phyloP scores from a whole-genome alignment of 1,284 basidiomycete species.

The Puccinia horiana region DNA sequence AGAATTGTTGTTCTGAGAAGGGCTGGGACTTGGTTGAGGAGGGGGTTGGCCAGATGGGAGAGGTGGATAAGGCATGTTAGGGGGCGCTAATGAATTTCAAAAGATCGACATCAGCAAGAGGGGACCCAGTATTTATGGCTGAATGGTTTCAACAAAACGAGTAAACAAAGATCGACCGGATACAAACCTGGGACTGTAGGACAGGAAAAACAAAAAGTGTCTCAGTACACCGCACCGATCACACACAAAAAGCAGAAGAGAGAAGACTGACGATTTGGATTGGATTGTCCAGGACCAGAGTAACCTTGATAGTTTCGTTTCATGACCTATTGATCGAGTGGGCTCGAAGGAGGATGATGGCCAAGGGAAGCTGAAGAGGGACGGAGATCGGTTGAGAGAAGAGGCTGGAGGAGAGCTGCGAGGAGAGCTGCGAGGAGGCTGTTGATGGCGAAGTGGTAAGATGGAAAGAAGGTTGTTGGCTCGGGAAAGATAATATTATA shows the following conservation, averaged over 20 bases:
- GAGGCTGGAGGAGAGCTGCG: background rate
- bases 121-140: background rate
- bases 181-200: background rate
- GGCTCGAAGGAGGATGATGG: background rate
- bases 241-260: background rate
- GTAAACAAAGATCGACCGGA: background rate
- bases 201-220: background rate
- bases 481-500: too few relatives aligned
- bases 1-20: constrained; percentile 25
- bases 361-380: background rate
- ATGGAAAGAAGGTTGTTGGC: too few relatives aligned
- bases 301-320: constrained; percentile 48
- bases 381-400: background rate
- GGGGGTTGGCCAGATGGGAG: constrained; percentile 43
- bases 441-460: too few relatives aligned
- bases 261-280: constrained; percentile 39
- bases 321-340: background rate
- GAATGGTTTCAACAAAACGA: background rate
- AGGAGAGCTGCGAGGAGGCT: background rate
- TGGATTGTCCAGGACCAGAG: constrained; percentile 31
- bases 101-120: background rate
- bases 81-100: constrained; percentile 1
- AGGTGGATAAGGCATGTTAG: constrained; percentile 39
- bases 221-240: background rate
- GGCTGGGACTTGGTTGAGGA: constrained; percentile 31